Conservation (phyloP, 768 basidiomycete species). For the Calocybe gangraenosa region DNA sequence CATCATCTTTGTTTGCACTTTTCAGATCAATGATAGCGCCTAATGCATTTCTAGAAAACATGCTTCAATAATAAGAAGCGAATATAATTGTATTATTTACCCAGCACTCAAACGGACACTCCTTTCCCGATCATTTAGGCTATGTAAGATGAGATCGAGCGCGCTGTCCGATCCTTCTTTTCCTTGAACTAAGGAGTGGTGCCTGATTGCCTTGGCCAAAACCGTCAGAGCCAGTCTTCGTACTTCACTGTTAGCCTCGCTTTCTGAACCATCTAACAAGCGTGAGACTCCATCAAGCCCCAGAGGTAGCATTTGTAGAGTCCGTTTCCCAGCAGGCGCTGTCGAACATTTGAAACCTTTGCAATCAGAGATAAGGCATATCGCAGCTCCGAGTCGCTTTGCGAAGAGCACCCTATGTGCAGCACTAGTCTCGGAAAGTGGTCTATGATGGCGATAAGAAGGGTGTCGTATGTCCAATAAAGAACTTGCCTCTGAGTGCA, state of each 20-base stretch:
- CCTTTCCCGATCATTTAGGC: conserved; percentile 51
- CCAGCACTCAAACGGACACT: conserved; percentile 64
- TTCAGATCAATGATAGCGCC: conserved; percentile 39
- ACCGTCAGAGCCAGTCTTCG: conserved; percentile 39
- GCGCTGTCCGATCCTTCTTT: conserved; percentile 26
- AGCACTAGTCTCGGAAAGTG: conserved; percentile 27
- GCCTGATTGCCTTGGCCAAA: conserved; percentile 37
- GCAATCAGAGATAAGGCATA: conserved; percentile 35
- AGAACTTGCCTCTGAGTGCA: conserved; percentile 37
- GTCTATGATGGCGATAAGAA: conserved; percentile 23
- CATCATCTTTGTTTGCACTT: conserved; percentile 26
- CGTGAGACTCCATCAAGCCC: conserved; percentile 31
- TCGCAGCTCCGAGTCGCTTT: conserved; percentile 25
- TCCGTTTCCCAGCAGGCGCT: conserved; percentile 18
- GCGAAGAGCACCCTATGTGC: conserved; percentile 29
- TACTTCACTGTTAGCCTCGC: conserved; percentile 44
- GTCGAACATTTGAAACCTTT: conserved; percentile 18
- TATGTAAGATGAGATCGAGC: conserved; percentile 38
- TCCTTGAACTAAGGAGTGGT: conserved; percentile 31
- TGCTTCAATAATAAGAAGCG: background rate
- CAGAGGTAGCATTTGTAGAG: conserved; percentile 25
- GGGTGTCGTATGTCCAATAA: background rate
- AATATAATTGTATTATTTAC: conserved; percentile 33
- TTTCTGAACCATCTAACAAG: conserved; percentile 43
- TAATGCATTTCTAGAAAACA: conserved; percentile 39